Evolutionary conservation across 83 land plant genomes (phyloP).

Genomic region (Larix sibirica): DNA sequence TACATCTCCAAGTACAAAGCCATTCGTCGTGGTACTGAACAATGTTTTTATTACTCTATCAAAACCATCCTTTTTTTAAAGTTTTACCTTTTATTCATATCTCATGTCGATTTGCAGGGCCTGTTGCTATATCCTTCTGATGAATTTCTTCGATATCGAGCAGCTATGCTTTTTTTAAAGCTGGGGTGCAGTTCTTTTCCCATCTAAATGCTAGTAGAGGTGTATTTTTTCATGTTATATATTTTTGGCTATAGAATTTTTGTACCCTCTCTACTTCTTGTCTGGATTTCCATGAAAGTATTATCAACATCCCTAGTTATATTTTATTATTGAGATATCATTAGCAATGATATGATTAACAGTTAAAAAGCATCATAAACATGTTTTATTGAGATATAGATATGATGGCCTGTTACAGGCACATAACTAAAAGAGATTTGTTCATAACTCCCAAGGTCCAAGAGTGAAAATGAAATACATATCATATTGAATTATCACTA

Average conservation of each 20-base stretch:
- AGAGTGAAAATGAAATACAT: too few species aligned
- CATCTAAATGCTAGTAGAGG: background rate
- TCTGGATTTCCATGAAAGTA: background rate
- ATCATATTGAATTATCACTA: too few species aligned
- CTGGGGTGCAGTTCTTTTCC: constrained; percentile 19
- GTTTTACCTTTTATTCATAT: background rate
- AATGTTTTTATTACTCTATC: background rate
- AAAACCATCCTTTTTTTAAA: background rate
- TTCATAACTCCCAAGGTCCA: too few species aligned
- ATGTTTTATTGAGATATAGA: too few species aligned
- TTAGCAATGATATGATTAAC: too few species aligned
- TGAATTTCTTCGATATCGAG: constrained; percentile 31
- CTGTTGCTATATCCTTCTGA: constrained; percentile 32
- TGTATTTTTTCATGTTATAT: background rate
- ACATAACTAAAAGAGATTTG: too few species aligned
- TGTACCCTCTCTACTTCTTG: too few species aligned
- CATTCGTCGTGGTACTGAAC: constrained; percentile 33
- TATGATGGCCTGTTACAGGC: too few species aligned
- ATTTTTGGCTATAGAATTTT: background rate
- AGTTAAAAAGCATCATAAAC: too few species aligned
- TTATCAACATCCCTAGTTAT: background rate
- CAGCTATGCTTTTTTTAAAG: constrained; percentile 27
- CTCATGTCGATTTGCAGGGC: constrained; percentile 15
- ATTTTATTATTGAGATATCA: too few species aligned
- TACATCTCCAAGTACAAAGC: constrained; percentile 23